Percentiles rank a stretch among this genome's conserved stretches.
These are phyloP conservation scores for Brassica napus DNA, from an alignment of 345 rosid species.

Conservation along the genomic window DNA sequence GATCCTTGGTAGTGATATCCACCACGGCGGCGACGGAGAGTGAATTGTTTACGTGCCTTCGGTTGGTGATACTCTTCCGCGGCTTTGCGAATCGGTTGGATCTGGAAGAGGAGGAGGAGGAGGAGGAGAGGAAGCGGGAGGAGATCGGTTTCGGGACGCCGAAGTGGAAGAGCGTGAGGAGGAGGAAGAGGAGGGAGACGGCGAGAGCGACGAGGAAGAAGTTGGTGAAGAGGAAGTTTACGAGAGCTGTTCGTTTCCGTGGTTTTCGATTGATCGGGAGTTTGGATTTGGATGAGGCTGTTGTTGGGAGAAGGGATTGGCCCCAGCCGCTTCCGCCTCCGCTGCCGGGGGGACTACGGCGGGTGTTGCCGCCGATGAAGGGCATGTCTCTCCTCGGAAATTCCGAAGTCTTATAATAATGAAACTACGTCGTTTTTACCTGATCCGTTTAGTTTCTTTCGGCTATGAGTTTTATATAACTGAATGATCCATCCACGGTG, in stretches of 20 bases:
- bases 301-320: not conserved
- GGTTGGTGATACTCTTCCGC: conserved; percentile 36
- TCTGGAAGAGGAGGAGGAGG: conserved; percentile 41
- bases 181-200: conserved; percentile 66
- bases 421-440: not conserved
- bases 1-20: conserved; percentile 78
- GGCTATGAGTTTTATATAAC: not conserved
- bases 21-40: conserved; percentile 52
- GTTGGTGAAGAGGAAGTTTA: conserved; percentile 70
- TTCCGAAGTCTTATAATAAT: not conserved
- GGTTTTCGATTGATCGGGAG: not conserved
- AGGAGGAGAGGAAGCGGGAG: conserved; percentile 45
- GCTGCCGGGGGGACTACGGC: not conserved
- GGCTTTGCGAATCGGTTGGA: conserved; percentile 34
- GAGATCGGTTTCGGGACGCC: conserved; percentile 76
- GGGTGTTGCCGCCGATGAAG: not conserved
- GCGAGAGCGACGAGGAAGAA: conserved; percentile 70
- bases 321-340: not conserved
- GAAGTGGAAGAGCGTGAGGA: conserved; percentile 66
- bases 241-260: conserved; percentile 21
- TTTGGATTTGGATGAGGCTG: not conserved
- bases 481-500: not conserved
- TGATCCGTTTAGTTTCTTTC: not conserved
- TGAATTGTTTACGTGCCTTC: conserved; percentile 36
- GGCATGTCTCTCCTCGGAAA: not conserved